Evolutionary conservation across 257 asterid genomes (phyloP).

Genomic region (Gynochthodes officinalis): DNA sequence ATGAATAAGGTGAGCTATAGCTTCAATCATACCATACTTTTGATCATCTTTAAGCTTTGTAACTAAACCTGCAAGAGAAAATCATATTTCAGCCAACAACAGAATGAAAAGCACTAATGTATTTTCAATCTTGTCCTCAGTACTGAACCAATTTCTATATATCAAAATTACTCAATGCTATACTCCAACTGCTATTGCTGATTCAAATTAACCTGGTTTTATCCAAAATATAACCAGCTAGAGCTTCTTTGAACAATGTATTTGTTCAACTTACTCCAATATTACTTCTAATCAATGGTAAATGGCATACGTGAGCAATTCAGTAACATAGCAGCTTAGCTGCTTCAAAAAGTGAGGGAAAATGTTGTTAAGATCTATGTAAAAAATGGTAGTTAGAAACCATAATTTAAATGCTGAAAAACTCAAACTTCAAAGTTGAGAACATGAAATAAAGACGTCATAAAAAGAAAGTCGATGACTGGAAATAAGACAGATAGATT

Average conservation of each 20-base stretch:
- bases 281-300: neutral
- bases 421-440: neutral
- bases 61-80: constrained; percentile 67
- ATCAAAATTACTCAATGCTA: neutral
- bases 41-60: constrained; percentile 95
- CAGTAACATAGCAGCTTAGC: neutral
- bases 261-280: neutral
- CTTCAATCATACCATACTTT: constrained; percentile 98
- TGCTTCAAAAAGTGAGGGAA: neutral
- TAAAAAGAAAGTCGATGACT: neutral
- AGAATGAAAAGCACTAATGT: constrained; percentile 2
- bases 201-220: constrained; percentile 3
- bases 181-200: neutral
- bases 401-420: neutral
- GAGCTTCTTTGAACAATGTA: neutral
- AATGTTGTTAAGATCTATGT: neutral
- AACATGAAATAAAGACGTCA: neutral
- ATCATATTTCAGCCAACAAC: neutral
- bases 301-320: neutral
- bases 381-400: neutral
- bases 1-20: constrained; percentile 97
- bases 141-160: neutral
- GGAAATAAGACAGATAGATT: neutral
- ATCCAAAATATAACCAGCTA: neutral
- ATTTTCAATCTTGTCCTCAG: constrained; percentile 2